A percentile compares a stretch with the other conserved stretches of the same genome.
Conservation (phyloP, 768 basidiomycete genomes). For the Ephemerocybe angulata region DNA sequence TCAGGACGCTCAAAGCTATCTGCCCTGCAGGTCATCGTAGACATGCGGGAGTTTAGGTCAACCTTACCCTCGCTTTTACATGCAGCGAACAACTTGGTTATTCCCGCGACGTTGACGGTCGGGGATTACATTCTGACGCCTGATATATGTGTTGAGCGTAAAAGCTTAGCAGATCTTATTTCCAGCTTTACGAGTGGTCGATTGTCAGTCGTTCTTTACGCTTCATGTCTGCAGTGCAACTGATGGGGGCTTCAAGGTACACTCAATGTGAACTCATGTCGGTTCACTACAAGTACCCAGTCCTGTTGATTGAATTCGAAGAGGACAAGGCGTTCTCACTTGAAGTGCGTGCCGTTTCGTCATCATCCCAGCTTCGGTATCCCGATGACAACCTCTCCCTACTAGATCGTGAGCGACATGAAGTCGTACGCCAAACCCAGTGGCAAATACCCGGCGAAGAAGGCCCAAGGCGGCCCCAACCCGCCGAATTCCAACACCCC, state of each 20-base stretch:
- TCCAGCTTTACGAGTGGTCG: constrained; percentile 91
- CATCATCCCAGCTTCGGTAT: background rate
- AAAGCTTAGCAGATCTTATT: constrained; percentile 90
- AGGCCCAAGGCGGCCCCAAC: constrained; percentile 28
- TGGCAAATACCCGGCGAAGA: constrained; percentile 54
- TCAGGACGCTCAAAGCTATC: too few species aligned
- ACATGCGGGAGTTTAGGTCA: constrained; percentile 95
- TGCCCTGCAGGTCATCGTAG: constrained; percentile 76
- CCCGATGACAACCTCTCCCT: background rate
- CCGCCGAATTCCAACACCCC: constrained; percentile 1
- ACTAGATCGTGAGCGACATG: constrained; percentile 57
- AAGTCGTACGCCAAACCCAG: constrained; percentile 65
- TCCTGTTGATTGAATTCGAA: constrained; percentile 95
- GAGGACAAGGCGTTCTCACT: constrained; percentile 94
- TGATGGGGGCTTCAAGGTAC: constrained; percentile 51
- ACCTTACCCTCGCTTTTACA: constrained; percentile 88
- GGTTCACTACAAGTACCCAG: constrained; percentile 89
- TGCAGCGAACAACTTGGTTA: constrained; percentile 69
- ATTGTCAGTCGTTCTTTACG: constrained; percentile 54
- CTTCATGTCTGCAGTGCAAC: background rate
- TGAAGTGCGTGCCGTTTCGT: constrained; percentile 58
- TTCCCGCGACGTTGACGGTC: constrained; percentile 91
- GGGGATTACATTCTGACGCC: constrained; percentile 96
- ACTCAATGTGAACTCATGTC: constrained; percentile 98
- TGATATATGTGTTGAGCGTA: constrained; percentile 93